These are phyloP conservation scores for Colletotrichum plurivorum DNA, from an alignment of 2,329 filamentous ascomycete species.

Conservation along the genomic window DNA sequence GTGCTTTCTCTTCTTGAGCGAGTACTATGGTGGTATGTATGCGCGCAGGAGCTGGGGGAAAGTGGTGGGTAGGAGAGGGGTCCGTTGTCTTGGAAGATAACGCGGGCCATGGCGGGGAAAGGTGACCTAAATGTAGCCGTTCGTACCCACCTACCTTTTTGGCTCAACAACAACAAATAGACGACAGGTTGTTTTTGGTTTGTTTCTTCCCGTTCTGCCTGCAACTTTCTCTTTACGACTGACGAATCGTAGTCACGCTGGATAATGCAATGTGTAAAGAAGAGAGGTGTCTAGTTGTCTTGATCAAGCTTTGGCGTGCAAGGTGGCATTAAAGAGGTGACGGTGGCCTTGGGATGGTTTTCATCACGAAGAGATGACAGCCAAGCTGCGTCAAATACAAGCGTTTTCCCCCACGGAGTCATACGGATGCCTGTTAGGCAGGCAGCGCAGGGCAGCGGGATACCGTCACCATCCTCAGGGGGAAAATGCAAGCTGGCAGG, in stretches of 20 bases:
- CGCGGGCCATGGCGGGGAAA: constrained; percentile 15
- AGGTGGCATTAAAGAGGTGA: constrained; percentile 30
- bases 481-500: not conserved
- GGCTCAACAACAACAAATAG: constrained; percentile 5
- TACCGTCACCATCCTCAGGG: constrained; percentile 1
- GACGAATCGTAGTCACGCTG: not conserved
- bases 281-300: constrained; percentile 4
- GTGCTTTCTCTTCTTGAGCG: constrained; percentile 16
- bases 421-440: constrained; percentile 33
- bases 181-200: constrained; percentile 13
- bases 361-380: not conserved
- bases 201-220: not conserved
- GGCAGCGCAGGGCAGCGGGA: constrained; percentile 12
- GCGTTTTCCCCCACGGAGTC: constrained; percentile 10
- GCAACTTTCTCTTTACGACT: not conserved
- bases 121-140: constrained; percentile 15
- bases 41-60: constrained; percentile 14
- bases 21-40: not conserved
- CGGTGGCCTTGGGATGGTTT: constrained; percentile 20
- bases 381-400: constrained; percentile 9
- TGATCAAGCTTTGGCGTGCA: not conserved
- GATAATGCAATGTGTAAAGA: not conserved
- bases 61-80: constrained; percentile 35
- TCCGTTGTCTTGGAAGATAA: constrained; percentile 20
- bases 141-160: not conserved